Base-by-base conservation (phyloP, 78 protist species). In the Speleostelium caveatum region DNA sequence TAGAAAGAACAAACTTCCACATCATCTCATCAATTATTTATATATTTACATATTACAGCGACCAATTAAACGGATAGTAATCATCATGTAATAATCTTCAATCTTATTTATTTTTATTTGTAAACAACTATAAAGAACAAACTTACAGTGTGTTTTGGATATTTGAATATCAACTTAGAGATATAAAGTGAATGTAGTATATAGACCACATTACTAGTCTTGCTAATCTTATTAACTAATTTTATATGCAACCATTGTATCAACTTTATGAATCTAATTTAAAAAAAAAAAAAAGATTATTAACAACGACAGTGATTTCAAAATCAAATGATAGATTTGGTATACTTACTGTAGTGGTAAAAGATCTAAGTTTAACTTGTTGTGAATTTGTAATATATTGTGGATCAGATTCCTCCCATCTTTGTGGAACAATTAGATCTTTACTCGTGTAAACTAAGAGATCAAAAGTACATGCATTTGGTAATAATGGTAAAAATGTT, bases 351-450 rank as follows among this genome's bases (percentile, higher is more conserved):
- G 68, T 62, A 0, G 99, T 99, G 28, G 95, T 92, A 88, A 99
- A 97, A n/a, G 98, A 97, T 28, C 99, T 94, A 61, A 99, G 93
- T 36, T 92, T 86, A 17, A 96, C 99, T 17, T 96, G 97, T 28
- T 86, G 86, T 33, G 97, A 63, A 14, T 97, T 96, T 28, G 63
- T 28, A 45, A 99, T 95, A 83, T 80, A 85, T 76, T 94, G 87
- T 24, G 99, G 98, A 66, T 97, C 99, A 28, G 95, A 77, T 88
- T 96, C 98, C 55, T 98, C 99, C 99, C 99, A 98, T 60, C 92
- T 67, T 24, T 68, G 80, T 30, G 97, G 77, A 19, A 79, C 92
- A 0, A 22, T 45, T 24, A 73, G 10, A 63, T 78, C 83, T 39
- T 77, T 71, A 65, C 88, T 94, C 0, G 99, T 96, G 94, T 98